Percentiles rank a stretch among this genome's conserved stretches.
Evolutionary conservation across 192 early-diverging fungal genomes (phyloP).

Genomic region (Chytriomyces hyalinus): DNA sequence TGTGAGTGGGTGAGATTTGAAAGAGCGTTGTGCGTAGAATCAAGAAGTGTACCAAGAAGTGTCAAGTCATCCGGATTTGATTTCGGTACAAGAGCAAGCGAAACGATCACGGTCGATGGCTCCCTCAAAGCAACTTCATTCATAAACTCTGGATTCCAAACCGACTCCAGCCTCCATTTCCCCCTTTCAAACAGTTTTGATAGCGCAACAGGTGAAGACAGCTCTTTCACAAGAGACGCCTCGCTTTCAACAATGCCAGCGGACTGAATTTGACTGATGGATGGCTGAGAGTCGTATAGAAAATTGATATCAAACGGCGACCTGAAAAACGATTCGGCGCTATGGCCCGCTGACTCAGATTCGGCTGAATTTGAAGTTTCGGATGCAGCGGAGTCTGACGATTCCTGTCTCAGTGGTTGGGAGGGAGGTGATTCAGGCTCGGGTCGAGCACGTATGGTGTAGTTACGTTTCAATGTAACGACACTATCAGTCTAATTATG

Average conservation of each 20-base stretch:
- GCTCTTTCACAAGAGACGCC: not conserved
- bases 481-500: conserved; percentile 10
- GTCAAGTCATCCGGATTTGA: not conserved
- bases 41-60: not conserved
- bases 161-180: not conserved
- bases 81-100: conserved; percentile 9
- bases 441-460: not conserved
- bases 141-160: conserved; percentile 19
- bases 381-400: not conserved
- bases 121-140: not conserved
- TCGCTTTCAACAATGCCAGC: not conserved
- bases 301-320: conserved; percentile 8
- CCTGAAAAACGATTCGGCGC: not conserved
- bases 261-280: conserved; percentile 1
- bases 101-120: not conserved
- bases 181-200: conserved; percentile 4
- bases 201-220: not conserved
- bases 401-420: not conserved
- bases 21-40: not conserved
- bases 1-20: not conserved
- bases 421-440: not conserved
- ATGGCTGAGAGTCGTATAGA: conserved; percentile 12
- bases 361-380: not conserved
- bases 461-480: conserved; percentile 8
- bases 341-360: not conserved